Conservation (phyloP, 2,329 filamentous ascomycete species). For the Talaromyces sp. region DNA sequence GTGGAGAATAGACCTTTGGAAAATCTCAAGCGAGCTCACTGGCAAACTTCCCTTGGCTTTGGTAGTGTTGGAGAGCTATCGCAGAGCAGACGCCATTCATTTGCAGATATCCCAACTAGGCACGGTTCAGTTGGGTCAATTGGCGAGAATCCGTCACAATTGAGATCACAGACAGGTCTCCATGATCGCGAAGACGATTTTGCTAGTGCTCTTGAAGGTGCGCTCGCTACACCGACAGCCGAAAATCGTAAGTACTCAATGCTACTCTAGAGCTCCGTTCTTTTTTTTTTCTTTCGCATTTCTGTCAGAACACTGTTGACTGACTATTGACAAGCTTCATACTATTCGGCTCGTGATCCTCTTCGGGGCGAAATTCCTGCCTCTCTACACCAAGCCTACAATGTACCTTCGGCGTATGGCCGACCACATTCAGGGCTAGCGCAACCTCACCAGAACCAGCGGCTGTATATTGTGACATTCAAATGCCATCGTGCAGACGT, state of each 20-base stretch:
- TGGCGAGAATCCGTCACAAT: conserved; percentile 27
- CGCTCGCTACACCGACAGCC: conserved; percentile 33
- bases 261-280: not conserved
- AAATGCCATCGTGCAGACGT: conserved; percentile 94
- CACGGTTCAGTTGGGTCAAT: conserved; percentile 41
- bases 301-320: not conserved
- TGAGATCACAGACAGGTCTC: conserved; percentile 21
- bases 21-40: conserved; percentile 44
- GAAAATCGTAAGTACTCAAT: conserved; percentile 39
- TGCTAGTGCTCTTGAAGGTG: conserved; percentile 32
- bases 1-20: conserved; percentile 43
- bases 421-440: conserved; percentile 34
- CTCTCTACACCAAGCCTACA: conserved; percentile 37
- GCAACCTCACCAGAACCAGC: conserved; percentile 39
- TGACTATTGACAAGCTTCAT: conserved; percentile 31
- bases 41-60: conserved; percentile 49
- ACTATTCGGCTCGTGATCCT: conserved; percentile 38
- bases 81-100: conserved; percentile 49
- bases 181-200: conserved; percentile 36
- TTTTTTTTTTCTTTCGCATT: too few relatives aligned
- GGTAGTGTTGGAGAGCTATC: conserved; percentile 42
- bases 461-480: conserved; percentile 79
- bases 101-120: conserved; percentile 47
- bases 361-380: conserved; percentile 31
- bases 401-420: conserved; percentile 34